Base-by-base conservation (phyloP, 331 rosid genomes). In the Ulmus americana region DNA sequence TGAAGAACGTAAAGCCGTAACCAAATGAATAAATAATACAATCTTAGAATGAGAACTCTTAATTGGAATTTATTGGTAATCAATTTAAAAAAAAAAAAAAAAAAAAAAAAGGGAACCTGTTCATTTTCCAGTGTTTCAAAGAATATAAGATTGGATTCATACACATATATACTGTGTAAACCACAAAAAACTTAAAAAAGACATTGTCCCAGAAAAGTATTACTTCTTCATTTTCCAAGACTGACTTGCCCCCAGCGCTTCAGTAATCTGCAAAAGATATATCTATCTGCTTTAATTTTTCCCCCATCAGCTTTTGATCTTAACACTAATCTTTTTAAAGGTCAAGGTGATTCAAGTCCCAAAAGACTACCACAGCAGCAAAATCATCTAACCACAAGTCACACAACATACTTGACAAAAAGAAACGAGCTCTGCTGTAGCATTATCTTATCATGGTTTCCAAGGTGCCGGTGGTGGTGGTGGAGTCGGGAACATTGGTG, bases 381-480 rank as follows among this genome's bases (percentile, higher is more conserved):
- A 72, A 77, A 68, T 77, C 68, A 63, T 59, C 78, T 50, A 75
- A 44, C 42, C 67, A 74, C 45, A 67, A 60, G 82, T 77, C 83
- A 55, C 73, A 65, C 61, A 69, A 55, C 81, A 82, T 63, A 73
- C 77, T 66, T 56, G 45, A 65, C 52, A 46, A 73, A 54, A 74
- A 38, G 68, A 67, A 56, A 74, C 15, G 45, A 65, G n/a, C 6
- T 47, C 59, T 43, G 9, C 51, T 35, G 39, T 11, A 22, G 42
- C 44, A 46, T 53, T 71, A 28, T 28, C 35, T 28, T 3, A 28
- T 84, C 80, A 94, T 48, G 99, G 99, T 71, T 81, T 94, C 99
- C 99, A 94, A 39, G 97, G 99, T 39, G 99, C 91, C 35, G 99
- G 99, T 59, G 99, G 99, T 8, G 99, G 99, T 3, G 99, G 99